Percentiles rank a stretch among this genome's conserved stretches.
Evolutionary conservation across 768 basidiomycete genomes (phyloP).

Genomic region (Hygrocybe coccinea): DNA sequence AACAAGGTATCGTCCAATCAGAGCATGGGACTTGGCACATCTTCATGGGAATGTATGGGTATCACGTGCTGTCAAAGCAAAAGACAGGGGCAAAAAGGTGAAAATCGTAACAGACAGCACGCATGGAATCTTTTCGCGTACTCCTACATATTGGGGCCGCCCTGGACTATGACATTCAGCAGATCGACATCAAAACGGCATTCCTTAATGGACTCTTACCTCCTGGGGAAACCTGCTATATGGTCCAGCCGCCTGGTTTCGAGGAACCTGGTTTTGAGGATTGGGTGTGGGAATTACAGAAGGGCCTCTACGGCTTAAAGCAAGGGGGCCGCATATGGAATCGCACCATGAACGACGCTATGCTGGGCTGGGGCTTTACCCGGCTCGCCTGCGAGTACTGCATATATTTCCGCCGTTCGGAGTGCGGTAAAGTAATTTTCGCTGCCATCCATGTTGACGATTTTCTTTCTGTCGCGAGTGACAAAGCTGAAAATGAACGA

Average conservation of each 20-base stretch:
- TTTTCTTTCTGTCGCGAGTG: constrained; percentile 19
- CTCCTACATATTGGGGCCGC: constrained; percentile 34
- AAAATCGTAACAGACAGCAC: too few relatives aligned
- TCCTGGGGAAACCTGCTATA: constrained; percentile 30
- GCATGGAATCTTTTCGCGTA: constrained; percentile 35
- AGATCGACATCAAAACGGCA: constrained; percentile 39
- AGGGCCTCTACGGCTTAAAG: too few relatives aligned
- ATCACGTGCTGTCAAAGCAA: too few relatives aligned
- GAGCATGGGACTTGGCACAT: too few relatives aligned
- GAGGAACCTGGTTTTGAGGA: not conserved
- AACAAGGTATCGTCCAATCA: too few relatives aligned
- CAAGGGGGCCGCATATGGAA: constrained; percentile 27
- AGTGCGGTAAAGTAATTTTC: constrained; percentile 19
- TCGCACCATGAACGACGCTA: constrained; percentile 23
- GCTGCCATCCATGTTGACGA: constrained; percentile 35
- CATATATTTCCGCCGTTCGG: constrained; percentile 30
- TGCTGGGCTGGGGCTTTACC: constrained; percentile 31
- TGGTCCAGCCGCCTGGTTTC: constrained; percentile 31
- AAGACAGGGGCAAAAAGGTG: too few relatives aligned
- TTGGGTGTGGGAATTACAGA: too few relatives aligned
- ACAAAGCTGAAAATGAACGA: constrained; percentile 6
- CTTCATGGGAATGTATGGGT: too few relatives aligned
- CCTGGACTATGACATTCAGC: constrained; percentile 32
- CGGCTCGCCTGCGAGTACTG: constrained; percentile 29
- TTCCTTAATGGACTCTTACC: constrained; percentile 33